Conservation (phyloP, 257 asterid species). For the Ilex aquifolium region DNA sequence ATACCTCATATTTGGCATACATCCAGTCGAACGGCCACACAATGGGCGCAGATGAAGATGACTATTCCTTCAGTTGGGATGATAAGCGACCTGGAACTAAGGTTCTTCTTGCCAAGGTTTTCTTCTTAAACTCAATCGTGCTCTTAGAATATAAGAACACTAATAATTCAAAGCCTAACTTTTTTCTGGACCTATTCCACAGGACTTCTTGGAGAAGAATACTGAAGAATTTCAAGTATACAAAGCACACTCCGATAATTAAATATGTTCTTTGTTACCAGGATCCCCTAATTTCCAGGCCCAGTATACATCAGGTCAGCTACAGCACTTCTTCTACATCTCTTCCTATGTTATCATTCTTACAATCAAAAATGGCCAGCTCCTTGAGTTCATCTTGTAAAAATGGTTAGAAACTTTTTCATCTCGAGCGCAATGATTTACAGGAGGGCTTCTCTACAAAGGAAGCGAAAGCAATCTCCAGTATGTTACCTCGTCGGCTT, state of each 20-base stretch:
- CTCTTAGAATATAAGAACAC: background rate
- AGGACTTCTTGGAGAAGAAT: constrained; percentile 58
- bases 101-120: constrained; percentile 66
- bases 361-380: no score
- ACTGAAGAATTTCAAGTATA: constrained; percentile 50
- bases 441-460: constrained; percentile 69
- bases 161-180: background rate
- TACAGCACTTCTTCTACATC: background rate
- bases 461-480: constrained; percentile 72
- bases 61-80: constrained; percentile 82
- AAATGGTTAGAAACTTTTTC: no score
- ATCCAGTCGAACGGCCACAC: constrained; percentile 68
- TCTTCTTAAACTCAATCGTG: background rate
- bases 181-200: constrained; percentile 3
- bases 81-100: constrained; percentile 84
- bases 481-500: constrained; percentile 69
- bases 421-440: background rate
- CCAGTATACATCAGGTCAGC: constrained; percentile 77
- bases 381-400: no score
- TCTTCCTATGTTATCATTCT: no score
- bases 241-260: constrained; percentile 84
- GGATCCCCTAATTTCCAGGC: constrained; percentile 79
- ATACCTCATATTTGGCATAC: constrained; percentile 46
- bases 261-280: constrained; percentile 72
- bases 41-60: constrained; percentile 70